Conservation (phyloP, 192 early-diverging fungal genomes). For the Backusella parvicylindrica region DNA sequence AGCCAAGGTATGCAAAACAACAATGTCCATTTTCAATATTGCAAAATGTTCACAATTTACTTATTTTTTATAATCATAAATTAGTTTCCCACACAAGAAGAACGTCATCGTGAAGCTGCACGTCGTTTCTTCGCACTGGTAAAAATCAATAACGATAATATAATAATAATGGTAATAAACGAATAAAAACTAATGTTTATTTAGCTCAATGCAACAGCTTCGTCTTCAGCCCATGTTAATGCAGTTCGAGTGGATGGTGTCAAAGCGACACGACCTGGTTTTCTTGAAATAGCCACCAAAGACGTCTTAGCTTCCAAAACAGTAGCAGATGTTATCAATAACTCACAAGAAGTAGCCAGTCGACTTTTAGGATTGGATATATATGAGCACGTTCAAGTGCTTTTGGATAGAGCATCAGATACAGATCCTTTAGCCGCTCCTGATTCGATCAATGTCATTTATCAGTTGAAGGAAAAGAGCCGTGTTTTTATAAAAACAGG, state of each 20-base stretch:
- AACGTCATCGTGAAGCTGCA: constrained; percentile 9
- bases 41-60: neutral
- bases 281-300: constrained; percentile 41
- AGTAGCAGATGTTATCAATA: constrained; percentile 62
- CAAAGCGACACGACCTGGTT: constrained; percentile 39
- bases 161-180: too few relatives aligned
- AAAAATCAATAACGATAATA: neutral
- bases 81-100: constrained; percentile 8
- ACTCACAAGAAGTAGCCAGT: constrained; percentile 49
- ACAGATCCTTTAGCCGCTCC: constrained; percentile 36
- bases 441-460: constrained; percentile 64
- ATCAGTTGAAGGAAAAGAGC: constrained; percentile 67
- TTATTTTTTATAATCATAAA: neutral
- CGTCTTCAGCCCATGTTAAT: constrained; percentile 24
- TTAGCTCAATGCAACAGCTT: constrained; percentile 21
- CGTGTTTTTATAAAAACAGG: constrained; percentile 81
- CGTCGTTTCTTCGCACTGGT: constrained; percentile 17
- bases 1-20: neutral
- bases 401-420: constrained; percentile 57
- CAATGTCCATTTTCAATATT: neutral
- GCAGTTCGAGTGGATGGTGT: constrained; percentile 22
- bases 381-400: constrained; percentile 63
- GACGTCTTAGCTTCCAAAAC: constrained; percentile 41
- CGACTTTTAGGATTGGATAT: constrained; percentile 64
- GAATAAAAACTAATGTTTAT: neutral